These are phyloP conservation scores for Knoxia roxburghii DNA, from an alignment of 257 asterid species.

Conservation along the genomic window DNA sequence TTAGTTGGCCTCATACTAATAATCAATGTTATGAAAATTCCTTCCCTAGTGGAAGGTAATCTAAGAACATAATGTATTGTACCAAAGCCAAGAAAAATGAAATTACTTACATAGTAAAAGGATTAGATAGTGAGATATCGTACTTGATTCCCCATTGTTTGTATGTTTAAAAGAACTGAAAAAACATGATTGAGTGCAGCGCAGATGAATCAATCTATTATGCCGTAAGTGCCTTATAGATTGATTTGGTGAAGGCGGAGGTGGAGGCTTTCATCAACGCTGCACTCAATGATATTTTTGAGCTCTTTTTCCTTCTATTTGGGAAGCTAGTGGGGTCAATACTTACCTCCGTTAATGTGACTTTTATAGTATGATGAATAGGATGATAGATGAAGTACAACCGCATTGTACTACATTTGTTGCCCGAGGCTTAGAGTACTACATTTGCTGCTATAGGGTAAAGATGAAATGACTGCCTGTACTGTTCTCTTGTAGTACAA, in stretches of 20 bases:
- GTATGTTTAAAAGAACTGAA: conserved; percentile 17
- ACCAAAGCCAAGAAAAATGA: not conserved
- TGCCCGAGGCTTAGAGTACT: not conserved
- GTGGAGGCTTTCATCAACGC: conserved; percentile 54
- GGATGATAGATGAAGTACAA: not conserved
- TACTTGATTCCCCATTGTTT: not conserved
- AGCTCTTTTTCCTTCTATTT: conserved; percentile 15
- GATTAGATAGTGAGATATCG: not conserved
- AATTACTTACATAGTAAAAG: not conserved
- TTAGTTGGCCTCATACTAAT: not conserved
- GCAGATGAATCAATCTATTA: conserved; percentile 30
- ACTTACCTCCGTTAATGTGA: too few relatives aligned
- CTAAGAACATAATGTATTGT: not conserved
- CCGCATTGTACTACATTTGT: conserved; percentile 16
- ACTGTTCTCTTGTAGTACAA: conserved; percentile 15
- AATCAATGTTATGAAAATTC: not conserved
- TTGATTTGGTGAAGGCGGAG: not conserved
- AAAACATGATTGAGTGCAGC: conserved; percentile 48
- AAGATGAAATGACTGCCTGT: not conserved
- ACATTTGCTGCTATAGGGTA: too few relatives aligned
- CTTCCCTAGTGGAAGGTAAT: not conserved
- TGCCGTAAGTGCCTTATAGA: not conserved
- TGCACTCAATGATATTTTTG: conserved; percentile 76
- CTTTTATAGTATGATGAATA: not conserved
- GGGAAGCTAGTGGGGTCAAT: not conserved